phyloP scores from a whole-genome alignment of 1,139 yeast genomes.

The Taphrina sp. region DNA sequence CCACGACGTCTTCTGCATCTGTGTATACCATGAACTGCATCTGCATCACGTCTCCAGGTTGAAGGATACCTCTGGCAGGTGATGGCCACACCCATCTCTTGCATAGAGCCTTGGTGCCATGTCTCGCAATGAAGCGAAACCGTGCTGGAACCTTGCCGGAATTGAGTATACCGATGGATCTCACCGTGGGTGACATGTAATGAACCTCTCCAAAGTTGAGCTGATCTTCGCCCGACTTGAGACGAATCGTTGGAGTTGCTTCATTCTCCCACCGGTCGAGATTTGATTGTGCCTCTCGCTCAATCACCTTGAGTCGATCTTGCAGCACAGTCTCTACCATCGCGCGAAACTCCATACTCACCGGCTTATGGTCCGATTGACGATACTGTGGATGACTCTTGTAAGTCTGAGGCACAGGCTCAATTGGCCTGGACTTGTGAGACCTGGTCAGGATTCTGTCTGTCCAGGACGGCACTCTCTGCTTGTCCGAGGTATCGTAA shows the following conservation, averaged over 20 bases:
- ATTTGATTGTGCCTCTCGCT: constrained; percentile 11
- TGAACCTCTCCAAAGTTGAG: constrained; percentile 16
- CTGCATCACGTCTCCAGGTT: not conserved
- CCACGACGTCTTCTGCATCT: constrained; percentile 5
- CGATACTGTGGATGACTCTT: constrained; percentile 45
- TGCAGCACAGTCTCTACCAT: constrained; percentile 23
- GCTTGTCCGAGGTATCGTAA: constrained; percentile 49
- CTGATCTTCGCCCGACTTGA: constrained; percentile 12
- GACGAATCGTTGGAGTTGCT: constrained; percentile 18
- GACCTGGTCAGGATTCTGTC: constrained; percentile 54
- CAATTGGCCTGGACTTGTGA: constrained; percentile 11
- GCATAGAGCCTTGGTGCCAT: not conserved
- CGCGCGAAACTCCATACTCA: constrained; percentile 50
- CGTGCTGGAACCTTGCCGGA: not conserved
- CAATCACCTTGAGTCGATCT: constrained; percentile 12
- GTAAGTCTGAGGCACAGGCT: constrained; percentile 22
- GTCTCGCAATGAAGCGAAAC: constrained; percentile 5
- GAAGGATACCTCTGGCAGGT: constrained; percentile 1
- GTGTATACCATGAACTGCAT: constrained; percentile 10
- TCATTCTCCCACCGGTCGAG: constrained; percentile 33
- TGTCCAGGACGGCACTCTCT: constrained; percentile 75
- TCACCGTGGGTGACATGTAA: not conserved
- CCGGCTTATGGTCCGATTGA: constrained; percentile 77
- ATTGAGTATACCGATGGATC: constrained; percentile 4
- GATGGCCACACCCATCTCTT: constrained; percentile 24